A percentile compares a stretch with the other conserved stretches of the same genome.
Conservation (phyloP, 2,329 filamentous ascomycete species). For the Aspergillus quadrilineatus region DNA sequence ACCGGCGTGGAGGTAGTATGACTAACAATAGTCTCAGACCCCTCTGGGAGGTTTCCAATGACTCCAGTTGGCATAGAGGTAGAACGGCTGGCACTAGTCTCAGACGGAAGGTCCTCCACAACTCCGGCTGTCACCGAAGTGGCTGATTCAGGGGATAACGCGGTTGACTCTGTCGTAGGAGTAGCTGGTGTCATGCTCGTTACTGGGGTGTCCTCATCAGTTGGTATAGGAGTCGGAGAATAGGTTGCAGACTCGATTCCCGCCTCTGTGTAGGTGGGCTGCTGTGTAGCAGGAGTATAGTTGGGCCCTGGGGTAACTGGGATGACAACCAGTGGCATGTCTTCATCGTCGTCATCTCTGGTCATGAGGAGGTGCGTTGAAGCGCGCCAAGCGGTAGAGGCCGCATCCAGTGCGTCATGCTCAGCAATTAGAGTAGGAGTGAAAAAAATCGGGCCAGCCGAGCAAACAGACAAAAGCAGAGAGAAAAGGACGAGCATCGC, state of each 20-base stretch:
- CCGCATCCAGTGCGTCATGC: background rate
- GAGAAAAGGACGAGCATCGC: conserved; percentile 9
- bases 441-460: conserved; percentile 28
- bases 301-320: background rate
- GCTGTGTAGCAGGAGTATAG: background rate
- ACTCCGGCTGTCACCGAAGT: background rate
- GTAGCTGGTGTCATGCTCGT: background rate
- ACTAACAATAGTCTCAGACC: background rate
- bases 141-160: background rate
- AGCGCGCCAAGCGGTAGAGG: background rate
- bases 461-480: conserved; percentile 13
- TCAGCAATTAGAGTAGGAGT: conserved; percentile 4
- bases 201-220: background rate
- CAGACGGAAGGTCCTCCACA: conserved; percentile 2
- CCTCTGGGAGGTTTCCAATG: background rate
- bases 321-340: background rate
- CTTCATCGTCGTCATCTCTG: conserved; percentile 1
- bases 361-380: background rate
- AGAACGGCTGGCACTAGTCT: background rate
- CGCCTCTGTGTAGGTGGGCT: background rate
- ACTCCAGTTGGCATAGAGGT: background rate
- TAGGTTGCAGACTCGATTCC: background rate
- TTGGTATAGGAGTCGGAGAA: background rate
- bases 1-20: background rate
- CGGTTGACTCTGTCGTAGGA: background rate